These are phyloP conservation scores for Xylaria sp. DNA, from an alignment of 2,329 filamentous ascomycete species.

Conservation along the genomic window DNA sequence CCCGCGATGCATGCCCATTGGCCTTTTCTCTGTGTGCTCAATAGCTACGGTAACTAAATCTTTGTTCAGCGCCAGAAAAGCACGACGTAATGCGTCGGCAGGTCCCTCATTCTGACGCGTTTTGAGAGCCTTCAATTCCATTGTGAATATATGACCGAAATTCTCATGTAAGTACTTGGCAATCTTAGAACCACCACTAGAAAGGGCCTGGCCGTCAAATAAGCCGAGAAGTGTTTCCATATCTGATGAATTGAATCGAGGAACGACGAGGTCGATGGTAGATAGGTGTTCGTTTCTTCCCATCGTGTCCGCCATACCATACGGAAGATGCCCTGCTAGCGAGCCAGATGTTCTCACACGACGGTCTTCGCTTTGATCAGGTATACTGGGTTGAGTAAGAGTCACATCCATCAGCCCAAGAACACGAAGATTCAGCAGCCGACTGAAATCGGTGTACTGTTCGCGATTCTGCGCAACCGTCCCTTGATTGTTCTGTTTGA, in stretches of 20 bases:
- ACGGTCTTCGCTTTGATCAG: constrained; percentile 93
- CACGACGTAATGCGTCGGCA: constrained; percentile 82
- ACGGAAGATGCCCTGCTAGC: constrained; percentile 86
- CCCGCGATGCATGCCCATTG: constrained; percentile 73
- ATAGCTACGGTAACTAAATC: constrained; percentile 88
- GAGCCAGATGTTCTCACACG: constrained; percentile 98
- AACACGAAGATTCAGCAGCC: constrained; percentile 83
- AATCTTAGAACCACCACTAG: constrained; percentile 91
- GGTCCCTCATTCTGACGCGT: constrained; percentile 76
- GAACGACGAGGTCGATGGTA: constrained; percentile 94
- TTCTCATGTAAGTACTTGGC: constrained; percentile 97
- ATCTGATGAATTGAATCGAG: constrained; percentile 88
- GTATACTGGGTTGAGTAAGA: constrained; percentile 89
- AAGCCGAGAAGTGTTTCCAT: constrained; percentile 92
- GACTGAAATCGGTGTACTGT: constrained; percentile 89
- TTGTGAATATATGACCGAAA: constrained; percentile 84
- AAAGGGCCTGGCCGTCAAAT: constrained; percentile 93
- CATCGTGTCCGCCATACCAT: constrained; percentile 96
- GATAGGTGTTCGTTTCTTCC: constrained; percentile 95
- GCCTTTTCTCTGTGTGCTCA: constrained; percentile 80
- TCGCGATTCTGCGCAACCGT: constrained; percentile 67
- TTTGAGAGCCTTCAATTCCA: constrained; percentile 81
- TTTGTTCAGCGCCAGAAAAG: constrained; percentile 92
- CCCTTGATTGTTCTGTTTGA: constrained; percentile 73
- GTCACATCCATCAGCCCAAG: constrained; percentile 98